Base-by-base conservation (phyloP, 2,329 filamentous ascomycete species). In the Penicillium sp. region DNA sequence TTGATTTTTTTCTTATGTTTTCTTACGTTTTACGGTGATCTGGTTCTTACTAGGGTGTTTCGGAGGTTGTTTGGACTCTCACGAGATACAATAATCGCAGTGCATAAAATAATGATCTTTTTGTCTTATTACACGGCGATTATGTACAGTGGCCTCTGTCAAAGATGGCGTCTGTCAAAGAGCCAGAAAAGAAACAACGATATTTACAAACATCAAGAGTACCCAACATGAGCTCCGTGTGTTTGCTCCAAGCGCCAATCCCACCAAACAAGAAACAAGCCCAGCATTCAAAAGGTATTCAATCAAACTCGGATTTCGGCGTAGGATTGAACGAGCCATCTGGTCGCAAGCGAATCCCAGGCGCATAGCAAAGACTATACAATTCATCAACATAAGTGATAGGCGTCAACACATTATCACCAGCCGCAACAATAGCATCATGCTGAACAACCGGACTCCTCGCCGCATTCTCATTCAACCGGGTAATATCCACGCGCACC, bases 401-500 rank as follows among this genome's bases (percentile, higher is more conserved):
- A 9, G 62, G 56, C n/a, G 58, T 60, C n/a, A 53, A 48, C 25
- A 61, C 54, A 48, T 59, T 55, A 25, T 66, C 64, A 15, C 68
- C 68, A 14, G 60, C 67, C 4, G 66, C 62, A 42, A 72, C 55
- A 51, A 66, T 57, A 49, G 67, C 62, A 35, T 64, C 59, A 29
- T 69, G 66, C 11, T 53, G 53, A 48, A 57, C 51, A 23, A 62
- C 25, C 2, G 54, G 35, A 26, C 61, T 60, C 22, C 65, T 50
- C 14, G 58, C 53, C 0, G 55, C 54, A 23, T 63, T 60, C 15
- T 69, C 66, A 8, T 60, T 59, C 26, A 67, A 37, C 23, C 69
- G 66, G 0, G 65, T 64, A 1, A 78, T 74, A 46, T 84, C 79
- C n/a, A 87, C 79, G 7, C 79, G 81, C 53, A 87, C 81, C 62